phyloP scores from a whole-genome alignment of 164 flowering plant genomes.

The Magnolia sinica region DNA sequence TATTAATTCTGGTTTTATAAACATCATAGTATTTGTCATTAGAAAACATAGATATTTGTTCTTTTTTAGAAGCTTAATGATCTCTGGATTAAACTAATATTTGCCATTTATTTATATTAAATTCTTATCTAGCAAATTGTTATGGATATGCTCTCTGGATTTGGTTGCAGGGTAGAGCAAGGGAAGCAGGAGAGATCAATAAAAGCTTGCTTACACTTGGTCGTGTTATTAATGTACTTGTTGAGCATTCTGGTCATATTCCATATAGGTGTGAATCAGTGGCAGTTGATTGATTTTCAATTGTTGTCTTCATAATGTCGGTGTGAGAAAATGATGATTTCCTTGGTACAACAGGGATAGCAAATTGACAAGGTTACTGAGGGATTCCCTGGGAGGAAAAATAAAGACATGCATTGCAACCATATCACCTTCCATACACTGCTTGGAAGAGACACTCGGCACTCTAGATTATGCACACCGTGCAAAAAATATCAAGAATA shows the following conservation, averaged over 20 bases:
- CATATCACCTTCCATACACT: conserved; percentile 69
- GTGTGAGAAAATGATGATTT: not conserved
- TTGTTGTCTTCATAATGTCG: not conserved
- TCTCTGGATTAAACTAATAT: too few relatives aligned
- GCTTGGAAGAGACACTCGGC: conserved; percentile 88
- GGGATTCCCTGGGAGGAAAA: conserved; percentile 88
- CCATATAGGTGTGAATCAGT: conserved; percentile 59
- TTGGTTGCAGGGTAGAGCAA: too few relatives aligned
- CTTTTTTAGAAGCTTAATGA: too few relatives aligned
- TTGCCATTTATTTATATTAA: too few relatives aligned
- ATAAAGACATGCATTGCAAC: too few relatives aligned
- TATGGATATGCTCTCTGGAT: too few relatives aligned
- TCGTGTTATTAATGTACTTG: conserved; percentile 79
- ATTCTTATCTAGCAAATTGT: too few relatives aligned
- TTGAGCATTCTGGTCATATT: conserved; percentile 80
- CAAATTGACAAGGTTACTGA: conserved; percentile 70
- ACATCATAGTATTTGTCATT: too few relatives aligned
- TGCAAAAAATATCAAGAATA: conserved; percentile 94
- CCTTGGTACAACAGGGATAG: conserved; percentile 51
- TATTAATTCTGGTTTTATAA: too few relatives aligned
- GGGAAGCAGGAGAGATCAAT: too few relatives aligned
- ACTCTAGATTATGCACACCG: conserved; percentile 97
- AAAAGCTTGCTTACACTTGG: conserved; percentile 44
- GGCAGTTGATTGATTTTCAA: conserved; percentile 2
- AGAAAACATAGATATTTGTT: too few relatives aligned